A percentile compares a stretch with the other conserved stretches of the same genome.
Conservation (phyloP, 805 yeast genomes). For the Zygoascus tannicola region DNA sequence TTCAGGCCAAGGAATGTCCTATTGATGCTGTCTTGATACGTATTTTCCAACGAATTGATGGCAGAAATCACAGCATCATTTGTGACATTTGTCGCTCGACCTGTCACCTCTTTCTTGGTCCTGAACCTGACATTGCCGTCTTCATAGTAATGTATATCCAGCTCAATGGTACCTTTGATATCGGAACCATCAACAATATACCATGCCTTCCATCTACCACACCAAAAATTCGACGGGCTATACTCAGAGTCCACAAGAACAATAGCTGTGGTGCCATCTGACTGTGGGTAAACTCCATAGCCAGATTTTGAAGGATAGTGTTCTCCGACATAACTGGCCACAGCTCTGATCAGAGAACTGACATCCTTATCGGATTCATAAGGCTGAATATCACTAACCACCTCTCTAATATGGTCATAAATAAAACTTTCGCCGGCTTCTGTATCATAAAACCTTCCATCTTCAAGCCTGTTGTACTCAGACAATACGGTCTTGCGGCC, state of each 20-base stretch:
- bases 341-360: conserved; percentile 12
- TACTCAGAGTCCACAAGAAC: conserved; percentile 62
- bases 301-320: conserved; percentile 57
- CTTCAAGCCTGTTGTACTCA: conserved; percentile 38
- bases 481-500: conserved; percentile 34
- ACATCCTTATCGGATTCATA: not conserved
- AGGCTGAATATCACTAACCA: conserved; percentile 3
- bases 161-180: conserved; percentile 44
- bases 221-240: conserved; percentile 72
- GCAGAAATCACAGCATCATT: conserved; percentile 30
- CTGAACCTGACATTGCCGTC: conserved; percentile 89
- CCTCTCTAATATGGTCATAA: conserved; percentile 18
- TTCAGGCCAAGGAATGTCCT: conserved; percentile 61
- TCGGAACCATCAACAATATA: conserved; percentile 38
- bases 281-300: conserved; percentile 35
- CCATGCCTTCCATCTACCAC: conserved; percentile 77
- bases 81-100: conserved; percentile 4
- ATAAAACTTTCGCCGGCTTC: conserved; percentile 21
- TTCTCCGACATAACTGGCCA: conserved; percentile 42
- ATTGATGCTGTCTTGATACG: conserved; percentile 50
- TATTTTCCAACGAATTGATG: conserved; percentile 49
- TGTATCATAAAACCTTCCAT: conserved; percentile 46
- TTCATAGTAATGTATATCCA: conserved; percentile 87
- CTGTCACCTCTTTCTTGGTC: conserved; percentile 27
- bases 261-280: conserved; percentile 31